These are phyloP conservation scores for Sphaceloma murrayae DNA, from an alignment of 2,329 filamentous ascomycete species.

Conservation along the genomic window DNA sequence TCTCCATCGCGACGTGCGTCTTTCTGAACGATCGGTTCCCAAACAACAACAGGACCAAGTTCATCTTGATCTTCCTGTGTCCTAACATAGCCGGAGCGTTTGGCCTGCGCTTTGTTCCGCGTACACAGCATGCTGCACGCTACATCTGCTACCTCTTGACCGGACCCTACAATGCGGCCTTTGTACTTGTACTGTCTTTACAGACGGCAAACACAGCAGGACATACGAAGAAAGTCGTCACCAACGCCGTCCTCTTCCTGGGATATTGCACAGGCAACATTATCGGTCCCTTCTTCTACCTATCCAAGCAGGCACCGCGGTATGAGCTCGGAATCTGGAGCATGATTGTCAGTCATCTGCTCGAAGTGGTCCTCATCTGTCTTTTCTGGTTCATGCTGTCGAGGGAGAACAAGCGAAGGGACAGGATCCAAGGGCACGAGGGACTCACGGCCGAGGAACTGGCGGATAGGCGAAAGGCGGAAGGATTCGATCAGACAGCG, in stretches of 20 bases:
- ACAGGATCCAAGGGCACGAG: slow-evolving; percentile 37
- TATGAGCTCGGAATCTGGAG: slow-evolving; percentile 47
- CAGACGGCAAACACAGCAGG: slow-evolving; percentile 43
- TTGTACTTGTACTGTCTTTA: slow-evolving; percentile 40
- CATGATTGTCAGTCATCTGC: slow-evolving; percentile 46
- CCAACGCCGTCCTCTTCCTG: slow-evolving; percentile 52
- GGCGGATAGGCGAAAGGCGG: slow-evolving; percentile 38
- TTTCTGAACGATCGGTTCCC: slow-evolving; percentile 36
- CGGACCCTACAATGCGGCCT: slow-evolving; percentile 45
- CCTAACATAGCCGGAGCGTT: slow-evolving; percentile 52
- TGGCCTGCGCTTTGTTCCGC: slow-evolving; percentile 46
- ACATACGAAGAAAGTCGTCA: slow-evolving; percentile 55
- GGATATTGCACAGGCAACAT: slow-evolving; percentile 54
- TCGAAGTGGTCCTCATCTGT: slow-evolving; percentile 41
- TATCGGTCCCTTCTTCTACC: slow-evolving; percentile 54
- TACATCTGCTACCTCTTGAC: slow-evolving; percentile 51
- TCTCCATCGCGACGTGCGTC: slow-evolving; percentile 40
- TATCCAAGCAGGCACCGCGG: slow-evolving; percentile 42
- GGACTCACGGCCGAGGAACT: slow-evolving; percentile 23
- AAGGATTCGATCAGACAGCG: slow-evolving; percentile 42
- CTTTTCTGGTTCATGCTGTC: slow-evolving; percentile 40
- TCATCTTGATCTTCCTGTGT: slow-evolving; percentile 35
- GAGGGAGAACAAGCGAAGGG: slow-evolving; percentile 42
- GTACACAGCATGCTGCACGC: slow-evolving; percentile 42
- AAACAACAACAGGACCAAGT: slow-evolving; percentile 19